Evolutionary conservation across 176 grass and related monocot genomes (phyloP).

Genomic region (Ensete ventricosum): DNA sequence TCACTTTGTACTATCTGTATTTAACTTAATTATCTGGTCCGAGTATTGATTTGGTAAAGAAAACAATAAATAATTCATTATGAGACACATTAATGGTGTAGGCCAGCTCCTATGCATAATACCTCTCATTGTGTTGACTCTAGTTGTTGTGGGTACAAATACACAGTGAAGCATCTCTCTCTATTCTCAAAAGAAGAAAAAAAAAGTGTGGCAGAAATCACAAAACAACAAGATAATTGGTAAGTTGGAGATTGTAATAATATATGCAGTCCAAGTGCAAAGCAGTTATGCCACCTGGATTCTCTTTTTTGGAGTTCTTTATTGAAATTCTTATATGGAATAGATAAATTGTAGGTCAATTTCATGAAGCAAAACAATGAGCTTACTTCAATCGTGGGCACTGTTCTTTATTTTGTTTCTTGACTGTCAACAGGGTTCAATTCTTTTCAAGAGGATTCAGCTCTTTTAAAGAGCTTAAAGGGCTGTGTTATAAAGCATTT

Average conservation of each 20-base stretch:
- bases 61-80: no score
- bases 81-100: no score
- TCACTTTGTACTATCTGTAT: no score
- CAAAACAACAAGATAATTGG: neutral
- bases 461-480: neutral
- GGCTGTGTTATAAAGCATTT: neutral
- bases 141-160: neutral
- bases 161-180: neutral
- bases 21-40: no score
- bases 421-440: slow-evolving; percentile 1
- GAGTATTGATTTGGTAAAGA: no score
- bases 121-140: neutral
- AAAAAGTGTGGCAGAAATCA: neutral
- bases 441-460: neutral
- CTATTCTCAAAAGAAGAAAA: neutral
- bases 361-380: neutral
- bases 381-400: neutral
- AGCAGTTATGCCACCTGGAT: neutral
- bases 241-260: no score
- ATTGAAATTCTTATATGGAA: neutral
- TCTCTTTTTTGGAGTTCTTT: neutral
- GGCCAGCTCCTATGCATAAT: neutral
- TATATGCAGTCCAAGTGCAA: no score
- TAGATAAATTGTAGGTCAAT: neutral
- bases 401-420: neutral